Conservation (phyloP, 1,139 yeast species). For the Kodamaea plutei region DNA sequence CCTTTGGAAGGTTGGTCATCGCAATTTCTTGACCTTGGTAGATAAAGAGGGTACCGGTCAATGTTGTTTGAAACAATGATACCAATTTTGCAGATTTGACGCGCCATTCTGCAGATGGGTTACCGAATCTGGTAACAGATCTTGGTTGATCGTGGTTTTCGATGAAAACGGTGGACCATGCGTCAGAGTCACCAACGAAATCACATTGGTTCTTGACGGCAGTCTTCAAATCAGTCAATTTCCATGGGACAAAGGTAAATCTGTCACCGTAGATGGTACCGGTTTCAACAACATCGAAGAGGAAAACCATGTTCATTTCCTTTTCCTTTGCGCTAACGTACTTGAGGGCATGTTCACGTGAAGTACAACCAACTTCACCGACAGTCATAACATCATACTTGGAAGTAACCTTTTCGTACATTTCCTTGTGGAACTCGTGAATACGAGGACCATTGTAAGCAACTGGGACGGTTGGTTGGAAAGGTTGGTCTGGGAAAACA, state of each 20-base stretch:
- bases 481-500: constrained; percentile 34
- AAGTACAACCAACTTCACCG: constrained; percentile 49
- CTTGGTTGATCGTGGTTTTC: constrained; percentile 63
- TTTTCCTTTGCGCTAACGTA: constrained; percentile 46
- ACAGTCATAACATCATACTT: constrained; percentile 55
- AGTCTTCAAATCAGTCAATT: constrained; percentile 39
- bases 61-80: constrained; percentile 41
- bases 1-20: constrained; percentile 44
- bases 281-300: constrained; percentile 44
- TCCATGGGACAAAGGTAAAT: constrained; percentile 31
- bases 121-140: constrained; percentile 49
- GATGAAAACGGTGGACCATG: constrained; percentile 56
- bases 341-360: constrained; percentile 39
- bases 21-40: constrained; percentile 64
- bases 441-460: constrained; percentile 49
- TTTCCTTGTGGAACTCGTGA: constrained; percentile 55
- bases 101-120: constrained; percentile 31
- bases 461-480: constrained; percentile 33
- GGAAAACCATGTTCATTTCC: constrained; percentile 52
- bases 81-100: constrained; percentile 45
- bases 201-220: constrained; percentile 33
- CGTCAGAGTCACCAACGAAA: constrained; percentile 47
- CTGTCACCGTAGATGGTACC: constrained; percentile 36
- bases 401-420: constrained; percentile 41
- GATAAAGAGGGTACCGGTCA: constrained; percentile 54